Base-by-base conservation (phyloP, 768 basidiomycete species). In the Obba rivulosa region DNA sequence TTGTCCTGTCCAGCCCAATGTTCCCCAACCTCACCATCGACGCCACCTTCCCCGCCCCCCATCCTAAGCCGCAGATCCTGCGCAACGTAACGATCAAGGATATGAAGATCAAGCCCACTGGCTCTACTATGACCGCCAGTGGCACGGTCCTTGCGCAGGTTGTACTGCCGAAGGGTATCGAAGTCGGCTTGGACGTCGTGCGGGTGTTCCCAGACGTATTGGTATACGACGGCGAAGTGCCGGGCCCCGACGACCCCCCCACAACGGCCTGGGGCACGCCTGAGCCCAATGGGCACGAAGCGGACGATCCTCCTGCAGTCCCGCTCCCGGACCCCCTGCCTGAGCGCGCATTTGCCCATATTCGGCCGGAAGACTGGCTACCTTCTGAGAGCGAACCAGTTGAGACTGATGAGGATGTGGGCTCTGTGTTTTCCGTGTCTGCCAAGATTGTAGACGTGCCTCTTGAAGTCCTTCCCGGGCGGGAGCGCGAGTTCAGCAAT, bases 371-470 rank as follows among this genome's bases (percentile, higher is more conserved):
- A 1, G 75, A 79, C 37, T 92, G 88, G 90, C 58, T 92, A 14
- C 54, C 61, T 0, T 68, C 77, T 1, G 50, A 53, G 17, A 77
- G 74, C 43, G 72, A 70, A 13, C 71, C 66, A 13, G 66, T 70
- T n/a, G 65, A 69, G 4, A 58, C 20, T 2, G 75, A 66, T 14
- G 28, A 31, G 5, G 28, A 31, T 13, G 75, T 77, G 17, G 85
- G 81, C 4, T 70, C 78, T 1, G 67, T 72, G 3, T 81, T 81
- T 53, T 66, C 68, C 0, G 78, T 92, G 10, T 73, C 75, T 0
- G 86, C 90, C 8, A 73, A 74, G 54, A 76, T 92, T 41, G 71
- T 75, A 2, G 85, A 91, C 55, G 82, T 88, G 10, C 87, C 89
- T 11, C 66, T 92, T 24, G 69, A 88, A 48, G 85, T 92, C 9